phyloP scores from a whole-genome alignment of 805 yeast genomes.

The Pichia occidentalis region DNA sequence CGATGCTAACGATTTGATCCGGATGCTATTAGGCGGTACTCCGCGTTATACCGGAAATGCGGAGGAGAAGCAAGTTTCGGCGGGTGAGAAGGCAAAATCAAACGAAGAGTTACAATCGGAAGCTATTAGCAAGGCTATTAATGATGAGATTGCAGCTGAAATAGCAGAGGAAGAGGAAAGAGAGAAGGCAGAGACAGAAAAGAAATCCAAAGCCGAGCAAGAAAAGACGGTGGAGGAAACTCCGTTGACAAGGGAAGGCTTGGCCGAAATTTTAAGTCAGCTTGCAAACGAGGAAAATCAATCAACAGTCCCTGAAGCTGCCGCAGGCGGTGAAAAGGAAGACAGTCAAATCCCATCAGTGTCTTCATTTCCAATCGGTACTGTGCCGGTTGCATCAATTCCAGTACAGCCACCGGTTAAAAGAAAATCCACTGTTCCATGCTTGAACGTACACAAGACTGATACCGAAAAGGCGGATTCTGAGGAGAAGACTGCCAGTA shows the following conservation, averaged over 20 bases:
- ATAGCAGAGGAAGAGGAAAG: constrained; percentile 2
- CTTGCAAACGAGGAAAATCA: too few relatives aligned
- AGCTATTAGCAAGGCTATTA: not conserved
- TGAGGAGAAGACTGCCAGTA: not conserved
- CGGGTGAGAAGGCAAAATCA: not conserved
- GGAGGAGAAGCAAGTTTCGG: too few relatives aligned
- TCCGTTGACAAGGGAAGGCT: constrained; percentile 11
- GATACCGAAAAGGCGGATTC: constrained; percentile 11
- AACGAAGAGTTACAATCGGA: not conserved
- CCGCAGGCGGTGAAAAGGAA: not conserved
- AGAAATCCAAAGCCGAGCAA: not conserved
- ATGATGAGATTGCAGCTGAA: constrained; percentile 1
- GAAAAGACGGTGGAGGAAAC: not conserved
- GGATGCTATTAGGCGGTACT: constrained; percentile 7
- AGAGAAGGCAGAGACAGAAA: not conserved
- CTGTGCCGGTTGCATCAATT: constrained; percentile 3
- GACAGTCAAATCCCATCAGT: too few relatives aligned
- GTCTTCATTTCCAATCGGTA: too few relatives aligned
- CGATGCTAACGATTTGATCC: constrained; percentile 9
- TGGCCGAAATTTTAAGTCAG: constrained; percentile 10
- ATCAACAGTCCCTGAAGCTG: not conserved
- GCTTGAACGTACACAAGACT: constrained; percentile 18
- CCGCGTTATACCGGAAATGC: too few relatives aligned
- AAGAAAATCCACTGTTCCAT: constrained; percentile 16
- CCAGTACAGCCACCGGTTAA: constrained; percentile 6